phyloP scores from a whole-genome alignment of 139 green algal genomes.

The Picochlorum sp. region DNA sequence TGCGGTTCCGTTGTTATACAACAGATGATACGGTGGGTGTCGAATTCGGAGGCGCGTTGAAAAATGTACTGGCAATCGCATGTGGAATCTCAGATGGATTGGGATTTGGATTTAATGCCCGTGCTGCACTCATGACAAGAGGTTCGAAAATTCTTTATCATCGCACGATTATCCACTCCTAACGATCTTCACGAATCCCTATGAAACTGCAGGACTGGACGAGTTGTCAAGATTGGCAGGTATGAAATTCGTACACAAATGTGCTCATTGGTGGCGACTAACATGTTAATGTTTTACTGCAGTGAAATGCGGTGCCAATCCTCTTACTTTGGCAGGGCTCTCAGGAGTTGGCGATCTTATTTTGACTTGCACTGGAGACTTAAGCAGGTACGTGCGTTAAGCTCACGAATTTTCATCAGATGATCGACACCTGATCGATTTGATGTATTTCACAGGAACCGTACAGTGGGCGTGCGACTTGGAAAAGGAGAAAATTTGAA shows the following conservation, averaged over 20 bases:
- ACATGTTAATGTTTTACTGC: constrained; percentile 12
- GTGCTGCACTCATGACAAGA: constrained; percentile 41
- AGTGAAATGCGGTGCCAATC: constrained; percentile 58
- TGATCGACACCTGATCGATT: not conserved
- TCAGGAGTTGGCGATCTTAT: constrained; percentile 79
- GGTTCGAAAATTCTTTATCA: not conserved
- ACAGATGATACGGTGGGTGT: constrained; percentile 50
- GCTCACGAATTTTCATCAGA: not conserved
- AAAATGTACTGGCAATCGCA: constrained; percentile 61
- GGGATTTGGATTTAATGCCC: constrained; percentile 44
- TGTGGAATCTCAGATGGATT: constrained; percentile 56
- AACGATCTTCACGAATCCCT: no score
- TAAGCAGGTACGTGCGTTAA: not conserved
- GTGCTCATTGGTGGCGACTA: not conserved
- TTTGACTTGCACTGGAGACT: constrained; percentile 69
- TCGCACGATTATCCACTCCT: no score
- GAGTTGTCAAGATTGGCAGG: constrained; percentile 61
- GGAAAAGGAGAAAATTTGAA: constrained; percentile 49
- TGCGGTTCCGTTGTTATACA: constrained; percentile 39
- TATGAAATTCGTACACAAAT: not conserved
- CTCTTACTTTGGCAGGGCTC: constrained; percentile 71
- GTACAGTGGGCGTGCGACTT: constrained; percentile 47
- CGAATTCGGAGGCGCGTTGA: constrained; percentile 55
- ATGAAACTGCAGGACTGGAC: constrained; percentile 28
- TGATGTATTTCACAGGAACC: constrained; percentile 39